Percentiles rank a stretch among this genome's conserved stretches.
phyloP scores from a whole-genome alignment of 345 rosid species.

The Trapa incisa region DNA sequence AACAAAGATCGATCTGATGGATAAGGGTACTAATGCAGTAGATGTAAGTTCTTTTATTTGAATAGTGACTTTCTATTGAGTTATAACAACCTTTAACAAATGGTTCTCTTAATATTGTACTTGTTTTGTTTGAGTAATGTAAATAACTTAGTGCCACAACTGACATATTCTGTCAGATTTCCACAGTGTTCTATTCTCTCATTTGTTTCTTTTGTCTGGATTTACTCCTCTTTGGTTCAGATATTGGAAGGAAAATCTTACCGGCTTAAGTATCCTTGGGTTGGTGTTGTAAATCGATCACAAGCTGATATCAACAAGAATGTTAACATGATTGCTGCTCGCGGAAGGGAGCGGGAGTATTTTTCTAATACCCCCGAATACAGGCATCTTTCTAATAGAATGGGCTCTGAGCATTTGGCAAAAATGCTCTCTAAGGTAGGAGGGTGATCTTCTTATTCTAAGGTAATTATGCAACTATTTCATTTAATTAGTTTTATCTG shows the following conservation, averaged over 20 bases:
- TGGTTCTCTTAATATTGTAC: background rate
- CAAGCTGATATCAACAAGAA: conserved; percentile 6
- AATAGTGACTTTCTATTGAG: background rate
- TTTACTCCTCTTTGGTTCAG: background rate
- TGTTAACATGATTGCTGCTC: conserved; percentile 6
- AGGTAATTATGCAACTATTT: background rate
- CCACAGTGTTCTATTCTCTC: background rate
- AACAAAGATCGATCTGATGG: conserved; percentile 99
- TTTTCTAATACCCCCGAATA: conserved; percentile 3
- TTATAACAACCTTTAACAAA: background rate
- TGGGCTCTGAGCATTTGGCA: conserved; percentile 5
- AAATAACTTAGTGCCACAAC: background rate
- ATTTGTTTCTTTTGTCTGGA: background rate
- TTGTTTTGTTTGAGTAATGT: background rate
- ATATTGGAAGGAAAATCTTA: conserved; percentile 3
- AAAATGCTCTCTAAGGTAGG: conserved; percentile 1
- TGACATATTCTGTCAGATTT: background rate
- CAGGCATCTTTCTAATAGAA: conserved; percentile 1
- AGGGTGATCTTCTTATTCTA: background rate
- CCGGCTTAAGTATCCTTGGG: conserved; percentile 5
- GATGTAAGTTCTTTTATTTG: conserved; percentile 50
- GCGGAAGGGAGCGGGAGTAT: conserved; percentile 1
- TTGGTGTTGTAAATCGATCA: conserved; percentile 5
- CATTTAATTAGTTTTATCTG: background rate
- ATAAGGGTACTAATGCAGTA: conserved; percentile 94